Evolutionary conservation across 257 asterid species (phyloP).

Genomic region (Solanum tarapatanum): DNA sequence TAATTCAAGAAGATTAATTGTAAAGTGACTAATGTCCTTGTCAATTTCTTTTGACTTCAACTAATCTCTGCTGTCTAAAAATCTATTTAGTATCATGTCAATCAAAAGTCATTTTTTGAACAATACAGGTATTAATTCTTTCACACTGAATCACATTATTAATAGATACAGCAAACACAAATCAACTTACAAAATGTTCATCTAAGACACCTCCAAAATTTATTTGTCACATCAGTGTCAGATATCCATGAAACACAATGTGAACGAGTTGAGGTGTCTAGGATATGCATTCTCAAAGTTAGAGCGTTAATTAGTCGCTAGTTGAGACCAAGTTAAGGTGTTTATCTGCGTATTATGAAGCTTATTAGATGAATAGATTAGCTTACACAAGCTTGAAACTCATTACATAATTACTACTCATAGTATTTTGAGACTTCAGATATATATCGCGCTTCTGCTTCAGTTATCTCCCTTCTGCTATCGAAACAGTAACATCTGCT

Average conservation of each 20-base stretch:
- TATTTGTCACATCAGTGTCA: background rate
- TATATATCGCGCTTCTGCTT: conserved; percentile 1
- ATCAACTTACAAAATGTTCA: background rate
- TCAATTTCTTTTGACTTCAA: background rate
- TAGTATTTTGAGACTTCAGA: background rate
- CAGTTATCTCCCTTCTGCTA: background rate
- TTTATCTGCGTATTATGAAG: background rate
- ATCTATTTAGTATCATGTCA: background rate
- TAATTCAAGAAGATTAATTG: background rate
- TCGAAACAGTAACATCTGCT: background rate
- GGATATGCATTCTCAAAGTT: background rate
- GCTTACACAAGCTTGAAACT: background rate
- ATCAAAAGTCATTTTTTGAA: background rate
- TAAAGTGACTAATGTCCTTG: background rate
- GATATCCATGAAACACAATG: background rate
- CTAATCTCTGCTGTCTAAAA: background rate
- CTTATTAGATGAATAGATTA: background rate
- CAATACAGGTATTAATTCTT: background rate
- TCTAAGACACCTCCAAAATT: background rate
- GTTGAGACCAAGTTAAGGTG: background rate
- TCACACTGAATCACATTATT: background rate
- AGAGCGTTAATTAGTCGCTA: accelerated
- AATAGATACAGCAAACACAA: background rate
- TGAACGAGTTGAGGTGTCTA: background rate
- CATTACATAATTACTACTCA: background rate